Evolutionary conservation across 148 eudicot species (phyloP).

Genomic region (Dianthus caryophyllus): DNA sequence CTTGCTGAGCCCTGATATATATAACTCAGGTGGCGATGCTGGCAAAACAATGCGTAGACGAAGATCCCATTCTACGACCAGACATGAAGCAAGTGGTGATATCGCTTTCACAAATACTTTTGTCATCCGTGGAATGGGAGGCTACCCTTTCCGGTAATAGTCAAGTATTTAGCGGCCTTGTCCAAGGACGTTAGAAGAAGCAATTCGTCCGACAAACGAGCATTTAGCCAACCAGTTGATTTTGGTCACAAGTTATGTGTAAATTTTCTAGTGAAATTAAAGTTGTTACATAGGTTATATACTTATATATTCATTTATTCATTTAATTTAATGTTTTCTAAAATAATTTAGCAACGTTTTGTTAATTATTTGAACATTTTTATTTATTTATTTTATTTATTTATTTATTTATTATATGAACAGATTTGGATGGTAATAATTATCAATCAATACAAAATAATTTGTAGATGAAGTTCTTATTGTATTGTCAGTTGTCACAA

Average conservation of each 20-base stretch:
- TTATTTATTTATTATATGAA: too few species aligned
- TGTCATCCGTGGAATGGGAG: conserved; percentile 97
- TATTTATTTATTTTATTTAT: too few species aligned
- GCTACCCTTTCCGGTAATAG: conserved; percentile 99
- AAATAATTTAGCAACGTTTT: conserved; percentile 1
- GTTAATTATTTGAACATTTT: conserved; percentile 14
- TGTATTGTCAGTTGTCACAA: too few species aligned
- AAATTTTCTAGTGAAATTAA: conserved; percentile 16
- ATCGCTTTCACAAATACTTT: conserved; percentile 75
- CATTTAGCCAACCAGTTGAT: background rate
- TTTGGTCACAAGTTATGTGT: conserved; percentile 25
- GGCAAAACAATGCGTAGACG: conserved; percentile 93
- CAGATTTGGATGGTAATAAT: too few species aligned
- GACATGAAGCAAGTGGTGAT: conserved; percentile 97
- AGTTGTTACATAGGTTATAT: background rate
- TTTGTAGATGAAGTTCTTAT: too few species aligned
- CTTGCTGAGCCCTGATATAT: too few species aligned
- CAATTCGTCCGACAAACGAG: background rate
- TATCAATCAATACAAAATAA: too few species aligned
- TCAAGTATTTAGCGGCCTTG: conserved; percentile 94
- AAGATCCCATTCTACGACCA: conserved; percentile 83
- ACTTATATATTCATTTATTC: background rate
- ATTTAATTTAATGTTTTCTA: background rate
- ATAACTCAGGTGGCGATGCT: conserved; percentile 59
- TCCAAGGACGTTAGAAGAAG: conserved; percentile 66